Percentiles rank a stretch among this genome's conserved stretches.
These are phyloP conservation scores for Aspergillus neoniger DNA, from an alignment of 2,329 filamentous ascomycete species.

Conservation along the genomic window DNA sequence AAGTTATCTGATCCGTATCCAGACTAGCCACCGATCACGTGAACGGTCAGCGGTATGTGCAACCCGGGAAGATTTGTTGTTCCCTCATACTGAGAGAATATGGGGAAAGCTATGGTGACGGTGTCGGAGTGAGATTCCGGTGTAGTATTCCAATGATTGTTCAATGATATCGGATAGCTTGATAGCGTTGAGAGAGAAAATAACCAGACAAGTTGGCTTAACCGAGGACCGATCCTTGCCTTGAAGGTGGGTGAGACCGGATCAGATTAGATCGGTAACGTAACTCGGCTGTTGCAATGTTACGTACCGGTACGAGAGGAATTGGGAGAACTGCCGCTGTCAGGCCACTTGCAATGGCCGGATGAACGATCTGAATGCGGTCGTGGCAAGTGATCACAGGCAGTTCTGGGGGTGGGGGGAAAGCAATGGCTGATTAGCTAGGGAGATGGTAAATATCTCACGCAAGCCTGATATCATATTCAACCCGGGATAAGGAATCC, in stretches of 20 bases:
- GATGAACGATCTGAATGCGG: slow-evolving; percentile 6
- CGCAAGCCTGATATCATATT: not conserved
- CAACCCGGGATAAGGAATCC: not conserved
- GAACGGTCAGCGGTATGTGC: not conserved
- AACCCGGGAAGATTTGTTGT: not conserved
- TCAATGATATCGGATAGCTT: not conserved
- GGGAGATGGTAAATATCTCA: not conserved
- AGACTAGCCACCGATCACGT: slow-evolving; percentile 1
- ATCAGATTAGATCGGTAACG: slow-evolving; percentile 30
- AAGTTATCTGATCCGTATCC: slow-evolving; percentile 27
- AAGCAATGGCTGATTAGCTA: not conserved
- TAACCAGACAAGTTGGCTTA: not conserved
- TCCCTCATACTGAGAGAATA: not conserved
- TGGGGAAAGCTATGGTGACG: not conserved
- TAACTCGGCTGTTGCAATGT: slow-evolving; percentile 13
- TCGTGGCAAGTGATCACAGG: not conserved
- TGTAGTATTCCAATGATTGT: no score
- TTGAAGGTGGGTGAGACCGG: slow-evolving; percentile 16
- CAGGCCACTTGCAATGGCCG: slow-evolving; percentile 14
- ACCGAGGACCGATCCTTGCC: slow-evolving; percentile 8
- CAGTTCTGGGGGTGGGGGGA: not conserved
- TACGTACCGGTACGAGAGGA: slow-evolving; percentile 12
- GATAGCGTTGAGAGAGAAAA: not conserved
- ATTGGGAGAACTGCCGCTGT: slow-evolving; percentile 1
- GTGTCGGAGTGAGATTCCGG: not conserved